Evolutionary conservation across 352 stramenopile species (phyloP).

Genomic region (Phytophthora meadii): DNA sequence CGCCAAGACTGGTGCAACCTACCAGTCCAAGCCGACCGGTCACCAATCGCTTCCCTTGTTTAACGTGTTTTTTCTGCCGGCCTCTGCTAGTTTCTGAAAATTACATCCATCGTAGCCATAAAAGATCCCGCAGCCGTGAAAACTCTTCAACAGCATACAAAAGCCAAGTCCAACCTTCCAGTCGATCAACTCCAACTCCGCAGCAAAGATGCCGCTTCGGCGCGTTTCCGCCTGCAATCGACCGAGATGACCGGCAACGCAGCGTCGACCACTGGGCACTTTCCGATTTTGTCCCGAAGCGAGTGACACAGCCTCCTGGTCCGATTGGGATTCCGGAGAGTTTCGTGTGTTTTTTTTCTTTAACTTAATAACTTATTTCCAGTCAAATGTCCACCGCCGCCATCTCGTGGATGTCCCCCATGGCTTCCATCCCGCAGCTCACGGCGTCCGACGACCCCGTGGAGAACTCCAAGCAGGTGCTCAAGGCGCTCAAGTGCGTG

Average conservation of each 20-base stretch:
- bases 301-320: constrained; percentile 13
- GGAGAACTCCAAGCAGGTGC: constrained; percentile 65
- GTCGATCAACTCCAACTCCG: neutral
- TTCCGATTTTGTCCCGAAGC: constrained; percentile 14
- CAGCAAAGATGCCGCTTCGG: constrained; percentile 18
- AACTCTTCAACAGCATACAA: no score
- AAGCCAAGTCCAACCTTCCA: neutral
- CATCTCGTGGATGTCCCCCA: constrained; percentile 44
- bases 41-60: neutral
- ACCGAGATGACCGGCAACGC: constrained; percentile 5
- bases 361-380: constrained; percentile 5
- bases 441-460: constrained; percentile 35
- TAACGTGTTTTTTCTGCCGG: constrained; percentile 15
- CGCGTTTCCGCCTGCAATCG: neutral
- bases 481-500: constrained; percentile 72
- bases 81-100: no score
- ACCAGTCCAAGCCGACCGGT: no score
- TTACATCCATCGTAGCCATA: neutral
- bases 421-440: constrained; percentile 35
- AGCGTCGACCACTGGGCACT: constrained; percentile 2
- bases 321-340: constrained; percentile 15
- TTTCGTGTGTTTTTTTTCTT: neutral
- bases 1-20: neutral
- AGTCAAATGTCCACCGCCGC: constrained; percentile 34
- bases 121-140: constrained; percentile 3